A percentile compares a stretch with the other conserved stretches of the same genome.
Conservation (phyloP, 768 basidiomycete genomes). For the Dioszegia hungarica region DNA sequence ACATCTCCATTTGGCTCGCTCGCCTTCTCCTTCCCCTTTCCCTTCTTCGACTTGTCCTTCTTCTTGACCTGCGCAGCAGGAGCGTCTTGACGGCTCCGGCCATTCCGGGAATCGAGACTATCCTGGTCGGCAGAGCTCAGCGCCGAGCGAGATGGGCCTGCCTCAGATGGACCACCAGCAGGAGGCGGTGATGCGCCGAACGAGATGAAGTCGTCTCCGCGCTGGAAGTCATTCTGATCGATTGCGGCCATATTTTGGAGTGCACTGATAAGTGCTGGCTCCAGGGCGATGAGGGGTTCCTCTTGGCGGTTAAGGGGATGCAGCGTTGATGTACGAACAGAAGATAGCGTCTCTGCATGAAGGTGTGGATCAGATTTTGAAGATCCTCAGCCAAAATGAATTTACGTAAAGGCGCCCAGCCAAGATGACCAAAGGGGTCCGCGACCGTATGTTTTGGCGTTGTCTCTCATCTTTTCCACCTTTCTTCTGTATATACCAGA, state of each 20-base stretch:
- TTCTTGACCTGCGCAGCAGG: neutral
- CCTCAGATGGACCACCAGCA: neutral
- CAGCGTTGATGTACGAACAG: no score
- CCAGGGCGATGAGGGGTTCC: neutral
- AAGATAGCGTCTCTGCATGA: no score
- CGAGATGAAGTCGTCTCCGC: constrained; percentile 41
- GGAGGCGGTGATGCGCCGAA: constrained; percentile 19
- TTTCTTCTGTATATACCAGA: no score
- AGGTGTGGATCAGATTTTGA: no score
- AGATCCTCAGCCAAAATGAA: no score
- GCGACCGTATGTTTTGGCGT: no score
- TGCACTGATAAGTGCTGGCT: neutral
- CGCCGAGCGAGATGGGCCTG: constrained; percentile 4
- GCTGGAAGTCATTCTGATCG: constrained; percentile 12
- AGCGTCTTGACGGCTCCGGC: neutral
- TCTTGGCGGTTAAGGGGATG: no score
- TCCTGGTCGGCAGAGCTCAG: constrained; percentile 1
- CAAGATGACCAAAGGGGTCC: no score
- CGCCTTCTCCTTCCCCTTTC: constrained; percentile 13
- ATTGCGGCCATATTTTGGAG: neutral
- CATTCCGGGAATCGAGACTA: neutral
- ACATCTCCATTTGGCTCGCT: constrained; percentile 13
- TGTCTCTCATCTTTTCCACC: no score
- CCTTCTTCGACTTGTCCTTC: constrained; percentile 1
- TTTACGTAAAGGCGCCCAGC: no score